Conservation (phyloP, 140 eudicot species). For the Bidens hawaiensis region DNA sequence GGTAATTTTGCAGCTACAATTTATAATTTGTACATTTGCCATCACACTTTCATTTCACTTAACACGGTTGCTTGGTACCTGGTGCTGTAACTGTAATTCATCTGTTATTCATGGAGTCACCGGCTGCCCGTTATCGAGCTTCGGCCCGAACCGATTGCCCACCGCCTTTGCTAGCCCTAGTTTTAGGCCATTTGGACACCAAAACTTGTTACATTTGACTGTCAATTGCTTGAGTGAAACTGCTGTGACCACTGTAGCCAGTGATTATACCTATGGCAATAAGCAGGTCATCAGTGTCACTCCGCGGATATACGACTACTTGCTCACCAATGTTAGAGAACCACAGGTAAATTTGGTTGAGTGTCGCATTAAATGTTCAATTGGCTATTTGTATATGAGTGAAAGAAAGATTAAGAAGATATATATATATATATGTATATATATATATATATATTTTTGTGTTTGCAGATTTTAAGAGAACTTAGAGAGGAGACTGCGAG, state of each 20-base stretch:
- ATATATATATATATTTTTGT: neutral
- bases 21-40: too few species aligned
- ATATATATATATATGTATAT: too few species aligned
- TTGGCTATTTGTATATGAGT: neutral
- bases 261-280: constrained; percentile 54
- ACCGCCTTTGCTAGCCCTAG: neutral
- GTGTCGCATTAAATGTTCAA: neutral
- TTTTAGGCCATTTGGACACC: neutral
- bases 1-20: too few species aligned
- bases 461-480: constrained; percentile 48
- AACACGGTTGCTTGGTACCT: neutral
- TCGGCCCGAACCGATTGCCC: constrained; percentile 10
- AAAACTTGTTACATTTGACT: constrained; percentile 12
- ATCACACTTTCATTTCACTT: too few species aligned
- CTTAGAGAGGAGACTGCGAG: constrained; percentile 85
- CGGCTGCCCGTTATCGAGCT: neutral
- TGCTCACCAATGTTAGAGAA: constrained; percentile 73
- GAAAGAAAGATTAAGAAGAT: neutral
- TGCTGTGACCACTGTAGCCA: constrained; percentile 35
- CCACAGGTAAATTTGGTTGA: constrained; percentile 38
- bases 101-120: constrained; percentile 19
- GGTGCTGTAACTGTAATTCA: constrained; percentile 7
- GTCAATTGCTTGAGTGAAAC: constrained; percentile 14
- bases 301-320: constrained; percentile 67
- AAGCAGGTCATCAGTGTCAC: constrained; percentile 72